A percentile compares a stretch with the other conserved stretches of the same genome.
Conservation (phyloP, 1,284 basidiomycete genomes). For the Paramarasmius palmivorus region DNA sequence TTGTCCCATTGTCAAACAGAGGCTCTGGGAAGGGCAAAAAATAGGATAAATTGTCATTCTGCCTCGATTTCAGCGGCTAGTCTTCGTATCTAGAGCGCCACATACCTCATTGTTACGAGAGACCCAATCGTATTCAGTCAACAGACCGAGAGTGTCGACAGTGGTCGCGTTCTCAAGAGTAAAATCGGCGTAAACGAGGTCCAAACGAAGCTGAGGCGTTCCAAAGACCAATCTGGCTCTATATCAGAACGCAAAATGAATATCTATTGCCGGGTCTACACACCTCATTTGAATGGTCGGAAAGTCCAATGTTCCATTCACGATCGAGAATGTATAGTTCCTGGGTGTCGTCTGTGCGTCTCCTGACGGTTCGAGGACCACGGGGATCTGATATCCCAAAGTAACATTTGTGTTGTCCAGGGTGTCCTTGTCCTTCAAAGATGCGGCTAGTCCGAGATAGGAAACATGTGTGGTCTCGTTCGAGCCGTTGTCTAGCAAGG, state of each 20-base stretch:
- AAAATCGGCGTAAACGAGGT: conserved; percentile 38
- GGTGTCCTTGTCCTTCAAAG: conserved; percentile 31
- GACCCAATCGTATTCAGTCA: conserved; percentile 36
- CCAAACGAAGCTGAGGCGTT: conserved; percentile 27
- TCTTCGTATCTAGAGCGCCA: conserved; percentile 20
- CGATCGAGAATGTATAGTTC: conserved; percentile 36
- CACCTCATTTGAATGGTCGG: conserved; percentile 46
- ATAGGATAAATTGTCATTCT: conserved; percentile 23
- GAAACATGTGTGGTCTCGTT: conserved; percentile 35
- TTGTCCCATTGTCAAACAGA: conserved; percentile 57
- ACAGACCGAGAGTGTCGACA: conserved; percentile 39
- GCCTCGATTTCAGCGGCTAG: conserved; percentile 19
- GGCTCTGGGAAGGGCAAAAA: conserved; percentile 30
- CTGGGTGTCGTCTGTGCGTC: conserved; percentile 24
- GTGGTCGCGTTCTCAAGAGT: conserved; percentile 23
- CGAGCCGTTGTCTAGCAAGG: conserved; percentile 19
- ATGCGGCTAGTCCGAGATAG: conserved; percentile 33
- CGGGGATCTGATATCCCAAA: conserved; percentile 31
- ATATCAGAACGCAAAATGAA: too few relatives aligned
- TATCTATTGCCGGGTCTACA: conserved; percentile 13
- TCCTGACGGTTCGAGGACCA: conserved; percentile 29
- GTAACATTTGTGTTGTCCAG: conserved; percentile 34
- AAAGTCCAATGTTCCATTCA: conserved; percentile 34
- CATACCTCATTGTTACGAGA: conserved; percentile 33
- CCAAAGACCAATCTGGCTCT: too few relatives aligned